Base-by-base conservation (phyloP, 176 grass and related monocot genomes). In the Oryza brachyantha region DNA sequence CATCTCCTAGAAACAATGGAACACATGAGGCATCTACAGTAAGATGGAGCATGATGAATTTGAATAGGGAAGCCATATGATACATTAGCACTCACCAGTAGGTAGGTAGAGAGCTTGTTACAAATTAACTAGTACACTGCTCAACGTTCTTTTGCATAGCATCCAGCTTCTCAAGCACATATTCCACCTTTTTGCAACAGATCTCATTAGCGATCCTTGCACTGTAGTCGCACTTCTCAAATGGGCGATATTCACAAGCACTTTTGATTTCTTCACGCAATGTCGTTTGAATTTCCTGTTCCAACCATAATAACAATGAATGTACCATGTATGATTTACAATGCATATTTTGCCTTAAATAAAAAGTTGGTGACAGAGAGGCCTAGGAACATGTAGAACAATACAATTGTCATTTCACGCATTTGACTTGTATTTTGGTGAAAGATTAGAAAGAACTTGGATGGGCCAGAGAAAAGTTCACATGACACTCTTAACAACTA, bases 191-290 rank as follows among this genome's bases (percentile, higher is more conserved):
- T 68, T 94, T 94, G 19, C 70, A 85, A 19, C 90, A 94, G 55
- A 98, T 98, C 75, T 98, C 92, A 48, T 94, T 98, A 84, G 96
- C 78, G 54, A 93, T 94, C 84, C 88, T 98, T 35, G 96, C 79
- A 24, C 70, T 89, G 81, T 98, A 98, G 55, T 94, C 92, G 28
- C 83, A 98, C 68, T 98, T 98, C 79, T 98, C 96, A 81, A 98
- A 94, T 27, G 96, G 96, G 24, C 83, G 87, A 65, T 98, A 94
- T 70, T 93, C 92, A 10, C 88, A 94, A 31, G 92, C 88, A 69
- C 96, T 88, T 78, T 83, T 98, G 66, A 98, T 98, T 81, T 94
- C 96, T 57, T 93, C 96, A 1, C 88, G 92, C 59, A 98, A 57
- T 36, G 90, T 91, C 59, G 84, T 86, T 81, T 98, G 96, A 69